Base-by-base conservation (phyloP, 2,329 filamentous ascomycete species). In the Cladophialophora psammophila region DNA sequence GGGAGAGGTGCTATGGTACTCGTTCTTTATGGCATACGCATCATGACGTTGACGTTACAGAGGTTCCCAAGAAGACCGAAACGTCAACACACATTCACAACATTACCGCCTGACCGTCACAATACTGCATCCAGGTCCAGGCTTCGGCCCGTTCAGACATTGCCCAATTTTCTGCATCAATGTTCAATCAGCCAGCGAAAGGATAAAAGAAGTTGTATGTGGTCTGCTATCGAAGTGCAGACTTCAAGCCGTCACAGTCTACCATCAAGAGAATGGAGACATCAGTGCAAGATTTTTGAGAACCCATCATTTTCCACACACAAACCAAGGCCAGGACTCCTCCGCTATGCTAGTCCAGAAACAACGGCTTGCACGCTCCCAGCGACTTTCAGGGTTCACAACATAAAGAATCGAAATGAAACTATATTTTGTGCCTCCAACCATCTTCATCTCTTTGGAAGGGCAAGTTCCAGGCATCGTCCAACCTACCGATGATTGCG, bases 301-400 rank as follows among this genome's bases (percentile, higher is more conserved):
- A 26, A 20, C 45, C 45, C 45, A 26, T 50, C 45, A 26, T 26
- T 26, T 40, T 40, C 34, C 38, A 52, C n/a, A 50, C 35, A 26
- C 58, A 18, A 35, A 58, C 31, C 35, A 45, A 26, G 50, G 36
- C 52, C 61, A n/a, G 42, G 63, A 65, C 59, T 60, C 66, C 66
- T 40, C 56, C 63, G 68, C 68, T 64, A 70, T 70, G 68, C 64
- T 69, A 64, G 58, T 40, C 52, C 60, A 61, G 62, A 57, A 61
- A 64, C 56, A 57, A 60, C 15, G 48, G 35, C 18, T 45, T 64
- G 42, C 20, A 18, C 26, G 50, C 13, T 54, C 35, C 52, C 54
- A 9, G 42, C 36, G 53, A 50, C 35, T 52, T 40, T 56, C 9
- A 31, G 50, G 54, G 12, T 20, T 26, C 40, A 36, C 56, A 61